phyloP scores from a whole-genome alignment of 768 basidiomycete genomes.

The Lentinula guzmanii region DNA sequence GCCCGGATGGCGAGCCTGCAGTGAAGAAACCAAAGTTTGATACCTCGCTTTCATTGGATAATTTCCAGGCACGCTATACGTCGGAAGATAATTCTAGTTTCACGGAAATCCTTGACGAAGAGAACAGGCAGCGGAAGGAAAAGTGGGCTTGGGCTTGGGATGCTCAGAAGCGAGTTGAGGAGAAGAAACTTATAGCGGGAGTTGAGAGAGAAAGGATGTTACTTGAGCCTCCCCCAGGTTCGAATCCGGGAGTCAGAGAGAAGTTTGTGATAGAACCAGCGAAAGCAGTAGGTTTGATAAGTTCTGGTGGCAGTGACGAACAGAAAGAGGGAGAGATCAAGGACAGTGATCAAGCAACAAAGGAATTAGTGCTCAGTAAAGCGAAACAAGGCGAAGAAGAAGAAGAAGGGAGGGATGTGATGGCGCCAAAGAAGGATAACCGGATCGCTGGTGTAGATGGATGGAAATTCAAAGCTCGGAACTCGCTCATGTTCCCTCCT shows the following conservation, averaged over 20 bases:
- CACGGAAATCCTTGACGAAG: constrained; percentile 83
- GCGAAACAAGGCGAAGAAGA: constrained; percentile 16
- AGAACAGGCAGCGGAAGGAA: constrained; percentile 78
- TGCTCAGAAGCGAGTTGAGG: constrained; percentile 77
- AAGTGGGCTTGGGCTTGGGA: constrained; percentile 93
- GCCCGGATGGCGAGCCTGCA: constrained; percentile 31
- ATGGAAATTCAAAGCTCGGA: constrained; percentile 87
- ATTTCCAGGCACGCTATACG: constrained; percentile 88
- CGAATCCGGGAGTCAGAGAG: constrained; percentile 60
- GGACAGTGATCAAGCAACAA: constrained; percentile 20
- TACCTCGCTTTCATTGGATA: constrained; percentile 63
- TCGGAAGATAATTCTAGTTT: constrained; percentile 98
- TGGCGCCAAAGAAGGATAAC: constrained; percentile 75
- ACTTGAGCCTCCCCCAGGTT: constrained; percentile 50
- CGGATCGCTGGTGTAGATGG: constrained; percentile 69
- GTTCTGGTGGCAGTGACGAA: constrained; percentile 21
- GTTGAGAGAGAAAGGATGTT: constrained; percentile 66
- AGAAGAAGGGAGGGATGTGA: constrained; percentile 45
- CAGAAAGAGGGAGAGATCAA: constrained; percentile 18
- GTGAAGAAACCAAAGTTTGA: constrained; percentile 58
- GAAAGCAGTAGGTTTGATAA: constrained; percentile 48
- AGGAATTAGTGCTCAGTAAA: constrained; percentile 3
- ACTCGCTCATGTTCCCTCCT: constrained; percentile 92
- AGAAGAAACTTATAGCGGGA: constrained; percentile 56
- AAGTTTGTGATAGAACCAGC: constrained; percentile 60